phyloP scores from a whole-genome alignment of 2,329 filamentous ascomycete genomes.

The Chaetothyriales sp. region DNA sequence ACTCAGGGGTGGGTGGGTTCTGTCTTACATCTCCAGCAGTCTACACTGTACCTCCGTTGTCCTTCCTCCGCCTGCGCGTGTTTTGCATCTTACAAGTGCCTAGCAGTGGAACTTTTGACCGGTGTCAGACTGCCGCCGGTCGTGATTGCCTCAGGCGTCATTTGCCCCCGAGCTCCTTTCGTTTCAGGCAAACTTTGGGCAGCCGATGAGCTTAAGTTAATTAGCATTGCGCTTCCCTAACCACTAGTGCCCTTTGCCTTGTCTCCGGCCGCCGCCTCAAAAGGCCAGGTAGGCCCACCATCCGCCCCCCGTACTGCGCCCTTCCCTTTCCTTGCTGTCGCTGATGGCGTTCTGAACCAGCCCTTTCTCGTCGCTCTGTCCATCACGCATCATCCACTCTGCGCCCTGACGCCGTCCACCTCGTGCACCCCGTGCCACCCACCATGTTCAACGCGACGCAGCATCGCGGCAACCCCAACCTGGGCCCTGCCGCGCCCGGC shows the following conservation, averaged over 20 bases:
- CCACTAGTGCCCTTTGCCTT: slow-evolving; percentile 13
- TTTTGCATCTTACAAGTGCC: not conserved
- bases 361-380: not conserved
- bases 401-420: not conserved
- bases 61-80: not conserved
- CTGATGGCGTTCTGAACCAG: not conserved
- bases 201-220: slow-evolving; percentile 4
- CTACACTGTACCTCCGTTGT: not conserved
- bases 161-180: not conserved
- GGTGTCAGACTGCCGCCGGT: not conserved
- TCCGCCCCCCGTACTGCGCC: not conserved
- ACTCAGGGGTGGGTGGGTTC: too few relatives aligned
- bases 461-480: slow-evolving; percentile 16
- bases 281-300: slow-evolving; percentile 6
- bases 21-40: too few relatives aligned
- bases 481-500: slow-evolving; percentile 31
- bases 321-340: not conserved
- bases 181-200: not conserved
- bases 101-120: too few relatives aligned
- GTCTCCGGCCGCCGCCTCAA: slow-evolving; percentile 3
- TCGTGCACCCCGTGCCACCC: slow-evolving; percentile 1
- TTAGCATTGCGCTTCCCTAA: slow-evolving; percentile 13
- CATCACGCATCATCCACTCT: not conserved
- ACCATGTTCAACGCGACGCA: slow-evolving; percentile 17
- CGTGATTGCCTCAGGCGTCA: not conserved